Evolutionary conservation across 1,139 yeast genomes (phyloP), one percentile per base, ranked within the genome.

Genomic region (Casaregolazyma lundiana): DNA sequence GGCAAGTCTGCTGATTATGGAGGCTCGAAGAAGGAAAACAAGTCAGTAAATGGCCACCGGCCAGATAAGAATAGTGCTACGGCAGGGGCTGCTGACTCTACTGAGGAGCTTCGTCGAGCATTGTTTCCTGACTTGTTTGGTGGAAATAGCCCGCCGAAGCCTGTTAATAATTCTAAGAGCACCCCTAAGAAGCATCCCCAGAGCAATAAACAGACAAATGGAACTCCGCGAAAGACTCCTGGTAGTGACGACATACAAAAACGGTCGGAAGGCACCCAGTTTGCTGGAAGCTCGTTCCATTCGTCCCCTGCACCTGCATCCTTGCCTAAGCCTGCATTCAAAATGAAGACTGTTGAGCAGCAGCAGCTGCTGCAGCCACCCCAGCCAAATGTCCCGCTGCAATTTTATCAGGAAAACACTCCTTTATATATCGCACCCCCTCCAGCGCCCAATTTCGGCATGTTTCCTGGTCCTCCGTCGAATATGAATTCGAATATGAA

Each of bases 301-400:
- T 57, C 67, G 4, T 69, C 75, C 1, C 75, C 75, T 5, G 74
- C 71, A 5, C 68, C 75, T 1, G 63, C 69, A n/a, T 58, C 70
- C 11, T 57, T 70, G 17, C 75, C 75, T n/a, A 61, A 65, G 36
- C 74, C 74, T 8, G 55, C 56, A 30, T 67, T 66, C 52, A 53
- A 59, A 50, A 41, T 50, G 41, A 54, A 56, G 46, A 40, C 59
- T 4, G 46, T 45, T 15, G 32, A 26, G 32, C 32, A 13, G 32
- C 32, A 7, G 4, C 32, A 26, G 32, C 15, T n/a, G 32, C 32
- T 15, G 32, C 32, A 7, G 4, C 32, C 11, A 15, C 15, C 15
- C 11, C 32, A 26, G 13, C 32, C 32, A 7, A 7, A 26, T 6
- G 15, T 26, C 15, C 32, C 32, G 15, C 13, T 26, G 15, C n/a